Conservation (phyloP, 768 basidiomycete species). For the Boletus fagicola region DNA sequence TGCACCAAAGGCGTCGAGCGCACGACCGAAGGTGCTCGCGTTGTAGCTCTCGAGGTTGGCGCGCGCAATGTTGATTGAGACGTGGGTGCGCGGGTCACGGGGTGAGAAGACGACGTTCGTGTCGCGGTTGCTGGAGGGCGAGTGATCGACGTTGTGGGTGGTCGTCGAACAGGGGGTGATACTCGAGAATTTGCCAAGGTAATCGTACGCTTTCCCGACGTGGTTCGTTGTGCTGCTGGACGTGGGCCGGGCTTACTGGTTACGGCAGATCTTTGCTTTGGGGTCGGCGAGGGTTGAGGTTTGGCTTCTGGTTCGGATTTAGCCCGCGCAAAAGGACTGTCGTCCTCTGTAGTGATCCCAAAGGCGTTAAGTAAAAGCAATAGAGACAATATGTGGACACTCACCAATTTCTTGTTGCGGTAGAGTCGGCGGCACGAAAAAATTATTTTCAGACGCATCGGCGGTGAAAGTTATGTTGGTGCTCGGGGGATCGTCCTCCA, state of each 20-base stretch:
- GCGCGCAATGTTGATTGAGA: conserved; percentile 21
- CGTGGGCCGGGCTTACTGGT: conserved; percentile 7
- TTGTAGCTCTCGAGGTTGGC: conserved; percentile 18
- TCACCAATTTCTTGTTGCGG: conserved; percentile 26
- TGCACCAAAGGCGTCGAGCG: conserved; percentile 22
- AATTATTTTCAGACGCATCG: conserved; percentile 19
- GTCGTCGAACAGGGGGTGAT: conserved; percentile 12
- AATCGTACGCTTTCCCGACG: neutral
- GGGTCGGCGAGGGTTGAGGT: conserved; percentile 4
- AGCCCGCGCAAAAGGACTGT: conserved; percentile 26
- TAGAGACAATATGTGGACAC: neutral
- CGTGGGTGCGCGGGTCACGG: conserved; percentile 25
- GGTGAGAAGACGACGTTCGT: conserved; percentile 18
- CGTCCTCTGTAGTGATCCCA: conserved; percentile 22
- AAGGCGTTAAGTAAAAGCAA: neutral
- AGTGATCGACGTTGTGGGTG: conserved; percentile 1
- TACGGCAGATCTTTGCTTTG: neutral
- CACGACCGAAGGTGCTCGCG: conserved; percentile 15
- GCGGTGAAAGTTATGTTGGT: conserved; percentile 20
- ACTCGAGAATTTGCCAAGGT: conserved; percentile 5
- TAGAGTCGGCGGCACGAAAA: conserved; percentile 20
- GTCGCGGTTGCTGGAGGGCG: conserved; percentile 8
- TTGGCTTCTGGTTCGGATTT: conserved; percentile 11
- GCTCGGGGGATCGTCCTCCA: conserved; percentile 33
- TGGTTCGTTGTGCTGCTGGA: conserved; percentile 7